phyloP scores from a whole-genome alignment of 2,329 filamentous ascomycete genomes.

The Claviceps monticola region DNA sequence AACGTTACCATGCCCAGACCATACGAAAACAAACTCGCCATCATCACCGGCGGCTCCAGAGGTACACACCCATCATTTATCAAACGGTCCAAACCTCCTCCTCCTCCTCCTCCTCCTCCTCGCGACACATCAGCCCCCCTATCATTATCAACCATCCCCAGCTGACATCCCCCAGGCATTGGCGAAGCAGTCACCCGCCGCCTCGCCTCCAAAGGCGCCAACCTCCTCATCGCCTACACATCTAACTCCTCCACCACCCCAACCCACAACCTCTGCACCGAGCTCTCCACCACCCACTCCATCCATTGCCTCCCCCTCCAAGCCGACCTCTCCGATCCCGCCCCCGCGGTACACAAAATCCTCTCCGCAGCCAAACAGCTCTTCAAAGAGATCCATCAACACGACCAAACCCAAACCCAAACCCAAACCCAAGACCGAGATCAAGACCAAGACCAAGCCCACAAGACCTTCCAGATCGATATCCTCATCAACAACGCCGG shows the following conservation, averaged over 20 bases:
- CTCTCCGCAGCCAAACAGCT: conserved; percentile 16
- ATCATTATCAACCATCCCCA: too few species aligned
- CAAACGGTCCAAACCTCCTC: neutral
- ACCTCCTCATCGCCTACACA: conserved; percentile 46
- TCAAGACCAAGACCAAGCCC: conserved; percentile 3
- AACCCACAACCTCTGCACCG: conserved; percentile 31
- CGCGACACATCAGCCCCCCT: too few species aligned
- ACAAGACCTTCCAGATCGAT: conserved; percentile 39
- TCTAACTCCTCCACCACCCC: conserved; percentile 36
- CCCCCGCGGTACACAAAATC: conserved; percentile 14
- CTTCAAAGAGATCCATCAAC: conserved; percentile 11
- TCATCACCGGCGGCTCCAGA: conserved; percentile 21
- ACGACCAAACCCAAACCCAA: neutral
- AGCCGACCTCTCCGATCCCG: conserved; percentile 16
- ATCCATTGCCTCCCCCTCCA: conserved; percentile 16
- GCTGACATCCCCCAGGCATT: conserved; percentile 21
- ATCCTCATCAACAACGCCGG: conserved; percentile 85
- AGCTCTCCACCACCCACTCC: conserved; percentile 31
- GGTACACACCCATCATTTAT: conserved; percentile 10
- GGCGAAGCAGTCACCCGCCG: conserved; percentile 44
- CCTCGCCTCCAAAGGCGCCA: conserved; percentile 46
- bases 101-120: neutral
- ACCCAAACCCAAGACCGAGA: neutral
- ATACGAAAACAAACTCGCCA: conserved; percentile 19
- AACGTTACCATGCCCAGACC: conserved; percentile 11